Percentiles rank a stretch among this genome's conserved stretches.
Evolutionary conservation across 495 filamentous ascomycete genomes (phyloP).

Genomic region (Tuber melanosporum): DNA sequence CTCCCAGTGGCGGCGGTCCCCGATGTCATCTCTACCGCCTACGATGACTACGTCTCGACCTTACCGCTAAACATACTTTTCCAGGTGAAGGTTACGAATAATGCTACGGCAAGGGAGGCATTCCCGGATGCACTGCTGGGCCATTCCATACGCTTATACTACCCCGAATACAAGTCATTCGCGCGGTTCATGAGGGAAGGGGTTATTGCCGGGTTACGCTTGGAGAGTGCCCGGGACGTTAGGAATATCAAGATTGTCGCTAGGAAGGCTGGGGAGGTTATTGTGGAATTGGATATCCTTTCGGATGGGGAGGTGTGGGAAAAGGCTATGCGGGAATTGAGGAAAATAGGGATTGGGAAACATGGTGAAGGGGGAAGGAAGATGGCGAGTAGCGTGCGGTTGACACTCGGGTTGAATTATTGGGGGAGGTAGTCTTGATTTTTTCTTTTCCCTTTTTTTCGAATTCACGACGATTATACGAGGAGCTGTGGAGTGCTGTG

Average conservation of each 20-base stretch:
- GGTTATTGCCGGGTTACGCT: conserved; percentile 14
- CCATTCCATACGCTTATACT: conserved; percentile 26
- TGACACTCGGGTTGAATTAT: conserved; percentile 26
- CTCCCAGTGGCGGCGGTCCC: conserved; percentile 23
- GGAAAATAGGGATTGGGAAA: conserved; percentile 19
- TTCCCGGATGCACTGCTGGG: conserved; percentile 23
- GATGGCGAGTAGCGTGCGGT: conserved; percentile 18
- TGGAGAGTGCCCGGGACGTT: conserved; percentile 19
- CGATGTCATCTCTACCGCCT: conserved; percentile 15
- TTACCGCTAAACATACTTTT: conserved; percentile 29
- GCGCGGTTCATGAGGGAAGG: conserved; percentile 24
- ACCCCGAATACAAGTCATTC: conserved; percentile 25
- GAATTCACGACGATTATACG: not conserved
- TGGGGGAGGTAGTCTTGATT: not conserved
- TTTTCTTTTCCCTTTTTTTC: not conserved
- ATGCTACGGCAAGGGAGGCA: conserved; percentile 5
- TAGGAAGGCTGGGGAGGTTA: conserved; percentile 24
- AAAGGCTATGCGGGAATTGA: conserved; percentile 18
- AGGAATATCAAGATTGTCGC: conserved; percentile 20
- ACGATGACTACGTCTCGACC: conserved; percentile 21
- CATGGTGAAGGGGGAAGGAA: conserved; percentile 16
- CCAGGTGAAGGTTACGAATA: conserved; percentile 19
- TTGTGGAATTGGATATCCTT: conserved; percentile 21
- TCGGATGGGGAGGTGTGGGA: conserved; percentile 30
- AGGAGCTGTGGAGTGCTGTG: not conserved